Base-by-base conservation (phyloP, 2,329 filamentous ascomycete genomes). In the Paecilomyces formosus region DNA sequence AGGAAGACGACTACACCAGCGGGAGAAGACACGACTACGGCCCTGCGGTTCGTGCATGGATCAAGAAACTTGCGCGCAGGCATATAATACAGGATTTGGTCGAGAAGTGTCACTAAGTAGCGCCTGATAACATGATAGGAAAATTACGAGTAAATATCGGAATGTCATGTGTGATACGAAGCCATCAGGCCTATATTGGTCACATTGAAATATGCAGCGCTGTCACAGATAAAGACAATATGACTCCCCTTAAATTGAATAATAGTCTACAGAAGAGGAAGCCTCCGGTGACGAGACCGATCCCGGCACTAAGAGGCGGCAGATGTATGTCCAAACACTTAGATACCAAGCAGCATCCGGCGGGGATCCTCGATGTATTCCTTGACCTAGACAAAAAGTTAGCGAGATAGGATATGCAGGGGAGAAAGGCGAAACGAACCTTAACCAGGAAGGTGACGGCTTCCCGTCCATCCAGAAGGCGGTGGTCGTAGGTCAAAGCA, bases 401-500 rank as follows among this genome's bases (percentile, higher is more conserved):
- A 31, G 11, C 49, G 9, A 4, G 1, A 8, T 6, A 33, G 6
- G 21, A 31, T 45, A 53, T 26, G 1, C n/a, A 18, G 54, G 9
- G n/a, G 31, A 18, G 21, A 4, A 45, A 9, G 7, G 15, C 4
- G 1, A 45, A 57, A 67, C 68, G 56, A 66, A 77, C 82, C 85
- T 96, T 96, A 61, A 97, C 88, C 66, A 97, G 81, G 83, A 97
- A 97, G 62, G 93, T 94, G 49, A 96, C 92, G 53, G 93, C 94
- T 79, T 97, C 93, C 72, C 93, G 86, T 55, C 94, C 94, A 74
- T 97, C 94, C 24, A 99, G 82, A 55, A 99, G 85, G 72, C 94
- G 89, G 79, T 99, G 94, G 74, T 99, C 94, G 72, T 99, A 99
- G 13, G 94, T 99, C 60, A 99, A 83, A 50, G 94, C 94, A 64